phyloP scores from a whole-genome alignment of 176 grass and related monocot species.

The Thinopyrum elongatum region DNA sequence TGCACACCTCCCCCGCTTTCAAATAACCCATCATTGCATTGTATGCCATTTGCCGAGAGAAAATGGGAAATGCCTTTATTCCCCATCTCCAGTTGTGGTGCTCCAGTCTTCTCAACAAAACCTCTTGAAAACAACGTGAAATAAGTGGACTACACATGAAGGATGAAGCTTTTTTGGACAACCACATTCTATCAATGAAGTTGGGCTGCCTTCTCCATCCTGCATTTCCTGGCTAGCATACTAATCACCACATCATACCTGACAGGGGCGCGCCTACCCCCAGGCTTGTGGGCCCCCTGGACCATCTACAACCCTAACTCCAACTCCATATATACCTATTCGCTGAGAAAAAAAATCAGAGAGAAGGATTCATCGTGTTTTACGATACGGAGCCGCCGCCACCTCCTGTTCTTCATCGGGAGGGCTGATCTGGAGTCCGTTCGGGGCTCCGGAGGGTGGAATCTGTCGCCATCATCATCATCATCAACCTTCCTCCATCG shows the following conservation, averaged over 20 bases:
- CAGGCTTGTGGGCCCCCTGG: too few species aligned
- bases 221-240: constrained; percentile 43
- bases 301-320: too few species aligned
- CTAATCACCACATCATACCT: constrained; percentile 62
- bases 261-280: too few species aligned
- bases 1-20: constrained; percentile 29
- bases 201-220: constrained; percentile 42
- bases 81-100: constrained; percentile 49
- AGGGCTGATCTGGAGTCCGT: too few species aligned
- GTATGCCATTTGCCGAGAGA: constrained; percentile 49
- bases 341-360: too few species aligned
- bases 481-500: too few species aligned
- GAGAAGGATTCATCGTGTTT: too few species aligned
- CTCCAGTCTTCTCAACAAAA: constrained; percentile 34
- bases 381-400: too few species aligned
- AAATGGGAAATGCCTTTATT: constrained; percentile 9
- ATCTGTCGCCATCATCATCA: too few species aligned
- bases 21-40: constrained; percentile 52
- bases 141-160: constrained; percentile 68
- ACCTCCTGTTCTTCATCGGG: too few species aligned
- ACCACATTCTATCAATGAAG: constrained; percentile 48
- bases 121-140: constrained; percentile 44
- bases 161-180: constrained; percentile 35
- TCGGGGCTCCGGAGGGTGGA: too few species aligned
- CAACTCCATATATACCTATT: too few species aligned